Conservation (phyloP, 192 early-diverging fungal genomes). For the Coemansia sp. region DNA sequence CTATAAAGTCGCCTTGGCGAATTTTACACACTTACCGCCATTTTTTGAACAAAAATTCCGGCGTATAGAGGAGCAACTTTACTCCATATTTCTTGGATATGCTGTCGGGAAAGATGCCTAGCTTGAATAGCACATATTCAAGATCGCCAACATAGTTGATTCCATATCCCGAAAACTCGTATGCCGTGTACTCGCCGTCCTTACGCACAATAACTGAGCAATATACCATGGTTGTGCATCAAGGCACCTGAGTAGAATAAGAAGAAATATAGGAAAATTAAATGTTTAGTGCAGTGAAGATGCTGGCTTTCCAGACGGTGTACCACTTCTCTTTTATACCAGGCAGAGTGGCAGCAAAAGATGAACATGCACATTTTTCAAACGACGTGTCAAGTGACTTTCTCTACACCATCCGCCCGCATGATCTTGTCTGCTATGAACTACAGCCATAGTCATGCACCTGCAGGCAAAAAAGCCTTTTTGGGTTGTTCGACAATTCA, state of each 20-base stretch:
- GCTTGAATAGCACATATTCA: neutral
- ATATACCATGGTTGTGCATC: neutral
- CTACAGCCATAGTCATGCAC: no score
- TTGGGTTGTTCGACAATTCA: no score
- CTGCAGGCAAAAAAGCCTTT: no score
- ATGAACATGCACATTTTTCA: no score
- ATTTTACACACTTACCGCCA: neutral
- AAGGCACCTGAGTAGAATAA: neutral
- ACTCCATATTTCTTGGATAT: neutral
- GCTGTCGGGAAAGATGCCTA: neutral
- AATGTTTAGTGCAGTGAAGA: no score
- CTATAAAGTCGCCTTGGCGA: neutral
- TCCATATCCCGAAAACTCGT: neutral
- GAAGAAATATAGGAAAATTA: neutral
- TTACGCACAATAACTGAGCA: neutral
- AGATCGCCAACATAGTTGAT: neutral
- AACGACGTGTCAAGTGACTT: no score
- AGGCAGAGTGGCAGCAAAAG: no score
- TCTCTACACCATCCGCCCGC: no score
- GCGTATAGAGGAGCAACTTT: neutral
- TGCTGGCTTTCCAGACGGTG: no score
- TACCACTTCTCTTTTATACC: no score
- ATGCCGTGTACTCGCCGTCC: neutral
- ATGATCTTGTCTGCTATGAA: no score
- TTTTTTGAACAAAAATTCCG: neutral